phyloP scores from a whole-genome alignment of 768 basidiomycete genomes.

The Termitomyces sp. region DNA sequence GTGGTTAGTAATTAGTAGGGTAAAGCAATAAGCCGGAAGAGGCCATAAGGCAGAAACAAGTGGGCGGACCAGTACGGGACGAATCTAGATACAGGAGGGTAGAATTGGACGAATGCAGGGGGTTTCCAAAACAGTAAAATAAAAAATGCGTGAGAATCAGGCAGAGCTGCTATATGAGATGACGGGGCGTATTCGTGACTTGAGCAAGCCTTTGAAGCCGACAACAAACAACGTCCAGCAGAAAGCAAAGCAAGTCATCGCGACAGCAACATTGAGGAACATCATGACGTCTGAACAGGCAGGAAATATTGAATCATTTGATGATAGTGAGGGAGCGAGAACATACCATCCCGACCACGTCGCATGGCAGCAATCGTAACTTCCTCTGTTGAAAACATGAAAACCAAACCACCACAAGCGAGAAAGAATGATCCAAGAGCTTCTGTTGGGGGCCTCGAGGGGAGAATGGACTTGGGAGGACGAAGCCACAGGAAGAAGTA shows the following conservation, averaged over 20 bases:
- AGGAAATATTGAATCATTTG: not conserved
- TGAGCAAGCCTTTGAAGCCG: constrained; percentile 80
- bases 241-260: constrained; percentile 82
- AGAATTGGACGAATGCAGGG: constrained; percentile 4
- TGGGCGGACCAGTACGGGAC: not conserved
- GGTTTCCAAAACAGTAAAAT: not conserved
- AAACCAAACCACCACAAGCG: constrained; percentile 83
- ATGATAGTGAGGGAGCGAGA: not conserved
- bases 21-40: constrained; percentile 1
- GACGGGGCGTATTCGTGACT: constrained; percentile 28
- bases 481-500: constrained; percentile 94
- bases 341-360: constrained; percentile 75
- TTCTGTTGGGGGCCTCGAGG: constrained; percentile 92
- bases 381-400: constrained; percentile 90
- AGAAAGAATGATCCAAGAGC: constrained; percentile 84
- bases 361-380: constrained; percentile 90
- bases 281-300: constrained; percentile 71
- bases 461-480: constrained; percentile 80
- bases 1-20: constrained; percentile 12
- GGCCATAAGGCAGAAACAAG: constrained; percentile 1
- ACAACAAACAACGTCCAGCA: constrained; percentile 79
- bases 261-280: constrained; percentile 83
- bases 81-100: constrained; percentile 2
- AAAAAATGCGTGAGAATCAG: not conserved
- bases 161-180: constrained; percentile 27